Evolutionary conservation across 2,329 filamentous ascomycete species (phyloP), one percentile per base, ranked within the genome.

Genomic region (Leptoxyphium fumago): DNA sequence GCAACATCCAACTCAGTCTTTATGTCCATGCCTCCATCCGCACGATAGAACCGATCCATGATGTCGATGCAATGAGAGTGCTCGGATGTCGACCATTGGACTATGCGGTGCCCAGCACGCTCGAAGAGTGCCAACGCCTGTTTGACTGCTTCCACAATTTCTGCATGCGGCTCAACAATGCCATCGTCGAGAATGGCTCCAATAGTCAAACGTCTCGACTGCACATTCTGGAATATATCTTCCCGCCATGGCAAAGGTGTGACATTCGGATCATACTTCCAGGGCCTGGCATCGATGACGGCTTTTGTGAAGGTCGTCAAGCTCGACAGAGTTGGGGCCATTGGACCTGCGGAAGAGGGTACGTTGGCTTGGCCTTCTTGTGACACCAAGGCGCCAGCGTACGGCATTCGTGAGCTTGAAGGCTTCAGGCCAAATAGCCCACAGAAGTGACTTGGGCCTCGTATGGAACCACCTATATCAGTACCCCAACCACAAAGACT

Each of bases 1-100:
- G 69, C 74, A 1, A 60, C 65, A 4, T 58, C 53, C 0, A 82
- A 60, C 28, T 75, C 75, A 2, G 64, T 64, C 5, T 70, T 66
- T 29, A 82, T 73, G 48, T 82, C 78, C 50, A 80, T 75, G 11
- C 76, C 70, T 5, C 78, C 77, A 43, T 82, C 78, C 1, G 66
- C 75, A 0, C 70, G 74, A 53, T 80, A 82, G 51, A 71, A 81
- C 18, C 65, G 59, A 49, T 82, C 76, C 67, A 78, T 74, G 9
- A 76, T 64, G 6, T 69, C 61, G 18, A 78, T 72, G 42, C 70
- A 75, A n/a, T 74, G 68, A 1, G 64, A 57, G 46, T 80, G 74
- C 0, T 74, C 57, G 0, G 61, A 61, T 0, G 70, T 62, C 32
- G 70, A 62, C 56, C 55, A 61, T n/a, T 52, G 45, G 4, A 60